phyloP scores from a whole-genome alignment of 805 yeast genomes.

The Cyberlindnera samutprakarnensis region DNA sequence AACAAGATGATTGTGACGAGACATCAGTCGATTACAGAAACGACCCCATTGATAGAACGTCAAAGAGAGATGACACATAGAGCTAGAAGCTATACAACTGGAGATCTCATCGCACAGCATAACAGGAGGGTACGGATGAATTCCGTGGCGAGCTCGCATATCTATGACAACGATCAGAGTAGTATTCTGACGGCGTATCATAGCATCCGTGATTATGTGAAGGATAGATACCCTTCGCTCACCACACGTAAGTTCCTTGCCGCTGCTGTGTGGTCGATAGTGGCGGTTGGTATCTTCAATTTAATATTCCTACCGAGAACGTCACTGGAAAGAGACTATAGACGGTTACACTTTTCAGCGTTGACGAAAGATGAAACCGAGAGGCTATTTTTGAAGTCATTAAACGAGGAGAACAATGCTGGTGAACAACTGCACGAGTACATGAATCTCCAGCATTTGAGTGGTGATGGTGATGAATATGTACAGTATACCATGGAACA shows the following conservation, averaged over 20 bases:
- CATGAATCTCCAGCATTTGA: constrained; percentile 21
- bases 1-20: not conserved
- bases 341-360: constrained; percentile 61
- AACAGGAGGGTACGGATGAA: constrained; percentile 8
- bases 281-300: constrained; percentile 35
- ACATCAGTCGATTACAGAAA: not conserved
- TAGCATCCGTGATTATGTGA: constrained; percentile 16
- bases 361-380: constrained; percentile 65
- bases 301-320: constrained; percentile 79
- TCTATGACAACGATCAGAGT: constrained; percentile 1
- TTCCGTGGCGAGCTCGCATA: constrained; percentile 7
- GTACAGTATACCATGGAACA: constrained; percentile 44
- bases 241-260: constrained; percentile 17
- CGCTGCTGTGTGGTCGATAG: constrained; percentile 16
- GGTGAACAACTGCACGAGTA: constrained; percentile 27
- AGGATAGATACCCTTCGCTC: constrained; percentile 14
- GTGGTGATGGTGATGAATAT: constrained; percentile 24
- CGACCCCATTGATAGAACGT: not conserved
- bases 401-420: constrained; percentile 18
- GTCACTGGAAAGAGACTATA: constrained; percentile 71
- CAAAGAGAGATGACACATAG: too few species aligned
- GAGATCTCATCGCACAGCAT: constrained; percentile 11
- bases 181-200: constrained; percentile 11
- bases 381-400: constrained; percentile 43
- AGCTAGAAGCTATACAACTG: constrained; percentile 10